Evolutionary conservation across 345 rosid genomes (phyloP), one percentile per base, ranked within the genome.

Genomic region (Salix exigua): DNA sequence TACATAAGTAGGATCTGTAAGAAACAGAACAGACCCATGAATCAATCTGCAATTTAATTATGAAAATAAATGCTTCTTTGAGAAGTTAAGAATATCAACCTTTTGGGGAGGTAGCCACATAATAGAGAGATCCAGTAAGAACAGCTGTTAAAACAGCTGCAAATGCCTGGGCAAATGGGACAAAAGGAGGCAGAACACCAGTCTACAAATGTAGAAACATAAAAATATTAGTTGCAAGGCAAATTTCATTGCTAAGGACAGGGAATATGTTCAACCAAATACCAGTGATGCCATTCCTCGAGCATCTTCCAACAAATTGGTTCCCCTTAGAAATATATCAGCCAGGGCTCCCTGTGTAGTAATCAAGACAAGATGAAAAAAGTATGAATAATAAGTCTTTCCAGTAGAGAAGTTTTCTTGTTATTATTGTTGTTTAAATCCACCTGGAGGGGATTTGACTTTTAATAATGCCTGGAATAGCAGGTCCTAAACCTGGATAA

Each of bases 131-230:
- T 68, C 98, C 97, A 0, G 97, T 96, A 67, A 96, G 98, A 70
- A 87, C 88, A 37, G 98, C 99, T 0, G 99, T 93, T 62, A 92
- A 76, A 60, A 86, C 99, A 75, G 99, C 99, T 17, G 99, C 98
- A 85, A 96, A 92, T 18, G 87, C 99, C 84, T 93, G 98, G 72
- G 99, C 99, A 78, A 96, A 96, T 60, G 97, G 99, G 40, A 93
- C 99, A 77, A 91, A 93, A 48, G 97, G 99, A 77, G 98, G 99
- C 30, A 95, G 83, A 53, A 93, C 82, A 35, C 99, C 98, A 2
- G 97, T 85, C 99, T 93, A 73, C 64, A 83, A 58, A 70, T 10
- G 72, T 28, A 70, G 71, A 70, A 77, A 44, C 42, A 78, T 33
- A 63, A 6, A 31, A 55, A 11, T 7, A 70, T 85, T 48, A 73